A percentile compares a stretch with the other conserved stretches of the same genome.
Evolutionary conservation across 1,284 basidiomycete species (phyloP).

Genomic region (Apiotrichum laibachii): DNA sequence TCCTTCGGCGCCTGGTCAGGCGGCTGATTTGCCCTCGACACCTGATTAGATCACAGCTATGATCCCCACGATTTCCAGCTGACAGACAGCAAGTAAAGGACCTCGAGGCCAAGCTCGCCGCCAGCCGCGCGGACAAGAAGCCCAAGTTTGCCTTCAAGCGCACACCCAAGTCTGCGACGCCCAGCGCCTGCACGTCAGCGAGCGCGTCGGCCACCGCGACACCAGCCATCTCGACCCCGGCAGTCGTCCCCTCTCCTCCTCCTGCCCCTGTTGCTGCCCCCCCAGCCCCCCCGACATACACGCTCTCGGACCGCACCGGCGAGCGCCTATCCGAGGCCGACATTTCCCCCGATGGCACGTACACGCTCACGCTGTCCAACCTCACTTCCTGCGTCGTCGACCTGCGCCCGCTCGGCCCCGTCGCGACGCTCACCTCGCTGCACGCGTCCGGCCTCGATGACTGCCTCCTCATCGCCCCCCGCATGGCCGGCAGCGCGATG

Average conservation of each 20-base stretch:
- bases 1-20: no score
- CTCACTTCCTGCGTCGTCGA: constrained; percentile 63
- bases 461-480: constrained; percentile 61
- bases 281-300: constrained; percentile 15
- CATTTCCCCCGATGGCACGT: constrained; percentile 12
- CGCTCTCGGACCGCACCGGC: constrained; percentile 55
- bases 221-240: background rate
- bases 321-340: background rate
- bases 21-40: no score
- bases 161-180: constrained; percentile 45
- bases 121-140: constrained; percentile 54
- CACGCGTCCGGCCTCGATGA: constrained; percentile 60
- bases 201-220: constrained; percentile 27
- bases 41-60: no score
- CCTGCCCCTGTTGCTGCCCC: constrained; percentile 28
- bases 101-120: constrained; percentile 59
- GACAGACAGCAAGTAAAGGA: constrained; percentile 59
- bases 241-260: background rate
- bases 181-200: constrained; percentile 27
- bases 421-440: constrained; percentile 53
- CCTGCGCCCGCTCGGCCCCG: constrained; percentile 46
- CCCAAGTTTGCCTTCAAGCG: constrained; percentile 68
- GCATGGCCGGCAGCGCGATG: constrained; percentile 65
- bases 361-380: constrained; percentile 31
- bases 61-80: no score